A percentile compares a stretch with the other conserved stretches of the same genome.
Evolutionary conservation across 768 basidiomycete species (phyloP).

Genomic region (Lactarius quietus): DNA sequence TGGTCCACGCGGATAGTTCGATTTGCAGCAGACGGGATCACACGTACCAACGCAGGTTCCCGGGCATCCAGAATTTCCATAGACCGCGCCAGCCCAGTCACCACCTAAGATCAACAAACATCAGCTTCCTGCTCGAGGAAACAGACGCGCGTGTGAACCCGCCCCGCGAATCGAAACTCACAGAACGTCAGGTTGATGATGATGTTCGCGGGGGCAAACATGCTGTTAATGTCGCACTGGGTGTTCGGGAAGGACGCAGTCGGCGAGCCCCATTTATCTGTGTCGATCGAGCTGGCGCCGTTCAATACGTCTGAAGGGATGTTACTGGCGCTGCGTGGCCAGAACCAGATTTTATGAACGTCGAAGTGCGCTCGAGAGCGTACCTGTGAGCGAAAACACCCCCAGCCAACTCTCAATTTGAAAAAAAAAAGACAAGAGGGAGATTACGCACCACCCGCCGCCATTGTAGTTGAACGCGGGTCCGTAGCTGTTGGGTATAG

Average conservation of each 20-base stretch:
- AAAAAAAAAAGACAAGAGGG: background rate
- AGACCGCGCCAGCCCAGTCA: constrained; percentile 53
- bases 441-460: constrained; percentile 52
- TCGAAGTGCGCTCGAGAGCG: constrained; percentile 56
- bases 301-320: constrained; percentile 47
- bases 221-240: constrained; percentile 51
- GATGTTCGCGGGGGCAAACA: constrained; percentile 58
- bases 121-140: background rate
- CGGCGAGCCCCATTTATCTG: constrained; percentile 57
- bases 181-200: constrained; percentile 70
- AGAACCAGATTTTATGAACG: constrained; percentile 71
- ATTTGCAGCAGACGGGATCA: background rate
- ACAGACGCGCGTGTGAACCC: background rate
- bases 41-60: constrained; percentile 46
- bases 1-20: background rate
- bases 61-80: constrained; percentile 48
- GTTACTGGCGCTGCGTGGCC: constrained; percentile 45
- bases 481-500: constrained; percentile 47
- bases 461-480: constrained; percentile 55
- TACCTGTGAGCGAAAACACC: constrained; percentile 40
- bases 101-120: constrained; percentile 32
- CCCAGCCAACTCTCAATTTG: background rate
- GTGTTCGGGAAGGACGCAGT: constrained; percentile 58
- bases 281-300: constrained; percentile 43
- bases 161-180: constrained; percentile 32